Conservation (phyloP, 2,329 filamentous ascomycete genomes). For the Leptographium flavum region DNA sequence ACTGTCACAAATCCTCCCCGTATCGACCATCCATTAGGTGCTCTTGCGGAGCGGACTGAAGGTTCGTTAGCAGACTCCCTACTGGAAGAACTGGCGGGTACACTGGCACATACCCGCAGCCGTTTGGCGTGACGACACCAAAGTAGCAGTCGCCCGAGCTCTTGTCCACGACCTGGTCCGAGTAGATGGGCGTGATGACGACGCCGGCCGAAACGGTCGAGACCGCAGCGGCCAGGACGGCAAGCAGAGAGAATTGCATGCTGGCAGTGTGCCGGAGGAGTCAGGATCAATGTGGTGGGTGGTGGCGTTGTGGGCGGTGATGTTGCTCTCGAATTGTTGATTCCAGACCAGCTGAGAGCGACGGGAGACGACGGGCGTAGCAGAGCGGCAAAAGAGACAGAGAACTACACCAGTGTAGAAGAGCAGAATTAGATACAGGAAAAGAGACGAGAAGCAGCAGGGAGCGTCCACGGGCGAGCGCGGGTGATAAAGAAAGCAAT, state of each 20-base stretch:
- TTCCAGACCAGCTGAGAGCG: background rate
- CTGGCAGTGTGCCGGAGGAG: too few species aligned
- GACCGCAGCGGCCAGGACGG: constrained; percentile 27
- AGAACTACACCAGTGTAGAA: background rate
- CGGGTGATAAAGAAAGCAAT: background rate
- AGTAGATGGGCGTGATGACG: constrained; percentile 37
- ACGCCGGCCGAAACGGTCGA: constrained; percentile 36
- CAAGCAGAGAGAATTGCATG: constrained; percentile 25
- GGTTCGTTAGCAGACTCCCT: background rate
- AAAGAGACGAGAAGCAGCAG: background rate
- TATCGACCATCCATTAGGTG: background rate
- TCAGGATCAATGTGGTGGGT: background rate
- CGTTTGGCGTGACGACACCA: constrained; percentile 39
- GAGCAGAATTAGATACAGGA: background rate
- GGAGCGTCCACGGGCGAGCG: background rate
- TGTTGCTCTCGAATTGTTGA: background rate
- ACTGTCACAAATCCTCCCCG: too few species aligned
- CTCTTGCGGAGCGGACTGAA: constrained; percentile 4
- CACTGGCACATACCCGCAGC: constrained; percentile 36
- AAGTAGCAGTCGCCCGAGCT: constrained; percentile 37
- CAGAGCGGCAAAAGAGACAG: background rate
- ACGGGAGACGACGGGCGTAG: background rate
- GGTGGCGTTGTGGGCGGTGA: too few species aligned
- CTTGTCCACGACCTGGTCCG: constrained; percentile 36
- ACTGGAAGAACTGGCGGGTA: background rate